Percentiles rank a stretch among this genome's conserved stretches.
Evolutionary conservation across 2,329 filamentous ascomycete species (phyloP).

Genomic region (Pochonia chlamydosporia): DNA sequence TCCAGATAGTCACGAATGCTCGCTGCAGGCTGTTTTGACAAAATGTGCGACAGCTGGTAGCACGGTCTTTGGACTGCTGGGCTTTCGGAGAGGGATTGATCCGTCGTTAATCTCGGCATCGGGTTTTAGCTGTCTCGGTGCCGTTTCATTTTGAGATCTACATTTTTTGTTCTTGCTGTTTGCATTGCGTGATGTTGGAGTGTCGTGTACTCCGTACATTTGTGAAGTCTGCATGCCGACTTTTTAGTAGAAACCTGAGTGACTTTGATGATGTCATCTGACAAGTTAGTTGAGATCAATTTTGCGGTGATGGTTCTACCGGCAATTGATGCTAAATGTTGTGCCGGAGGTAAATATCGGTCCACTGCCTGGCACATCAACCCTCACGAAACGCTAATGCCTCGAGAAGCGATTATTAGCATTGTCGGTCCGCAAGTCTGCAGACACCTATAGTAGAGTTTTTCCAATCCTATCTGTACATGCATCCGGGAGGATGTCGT

Average conservation of each 20-base stretch:
- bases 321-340: too few species aligned
- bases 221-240: too few species aligned
- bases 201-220: too few species aligned
- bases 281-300: too few species aligned
- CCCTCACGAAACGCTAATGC: not conserved
- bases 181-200: not conserved
- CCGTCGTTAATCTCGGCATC: conserved; percentile 54
- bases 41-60: conserved; percentile 22
- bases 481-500: conserved; percentile 12
- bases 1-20: conserved; percentile 48
- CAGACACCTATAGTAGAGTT: conserved; percentile 1
- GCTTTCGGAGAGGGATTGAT: conserved; percentile 43
- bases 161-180: conserved; percentile 26
- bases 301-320: too few species aligned
- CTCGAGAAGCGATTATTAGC: not conserved
- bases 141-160: conserved; percentile 57
- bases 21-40: conserved; percentile 24
- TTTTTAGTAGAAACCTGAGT: too few species aligned
- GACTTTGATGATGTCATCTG: too few species aligned
- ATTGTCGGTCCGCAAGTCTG: not conserved
- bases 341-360: too few species aligned
- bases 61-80: conserved; percentile 30
- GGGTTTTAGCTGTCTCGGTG: conserved; percentile 41
- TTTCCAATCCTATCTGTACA: conserved; percentile 15
- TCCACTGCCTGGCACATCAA: not conserved